Conservation (phyloP, 2,329 filamentous ascomycete species). For the Cladobotryum mycophilum region DNA sequence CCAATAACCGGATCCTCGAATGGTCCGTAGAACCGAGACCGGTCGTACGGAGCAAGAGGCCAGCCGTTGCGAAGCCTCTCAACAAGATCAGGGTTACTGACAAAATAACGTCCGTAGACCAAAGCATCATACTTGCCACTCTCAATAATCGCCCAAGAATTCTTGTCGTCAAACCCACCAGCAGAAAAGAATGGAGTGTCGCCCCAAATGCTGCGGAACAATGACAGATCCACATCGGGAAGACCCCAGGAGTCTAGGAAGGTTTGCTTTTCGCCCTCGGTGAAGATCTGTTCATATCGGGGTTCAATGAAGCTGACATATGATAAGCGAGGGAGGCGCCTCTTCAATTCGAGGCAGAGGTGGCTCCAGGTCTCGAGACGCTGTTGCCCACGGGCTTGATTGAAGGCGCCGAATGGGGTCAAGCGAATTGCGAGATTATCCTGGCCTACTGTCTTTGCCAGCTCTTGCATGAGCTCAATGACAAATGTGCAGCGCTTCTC, state of each 20-base stretch:
- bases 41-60: slow-evolving; percentile 36
- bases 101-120: slow-evolving; percentile 41
- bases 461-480: slow-evolving; percentile 44
- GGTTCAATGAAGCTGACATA: slow-evolving; percentile 53
- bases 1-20: slow-evolving; percentile 28
- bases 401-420: slow-evolving; percentile 45
- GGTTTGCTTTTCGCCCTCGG: slow-evolving; percentile 40
- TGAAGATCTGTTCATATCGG: slow-evolving; percentile 47
- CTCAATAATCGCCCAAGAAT: slow-evolving; percentile 38
- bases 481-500: slow-evolving; percentile 42
- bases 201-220: slow-evolving; percentile 45
- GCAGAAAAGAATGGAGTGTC: slow-evolving; percentile 49
- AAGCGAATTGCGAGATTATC: slow-evolving; percentile 40
- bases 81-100: slow-evolving; percentile 43
- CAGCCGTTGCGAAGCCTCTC: slow-evolving; percentile 34
- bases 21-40: slow-evolving; percentile 38
- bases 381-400: slow-evolving; percentile 44
- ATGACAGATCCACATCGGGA: slow-evolving; percentile 35
- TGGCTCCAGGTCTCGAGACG: slow-evolving; percentile 47
- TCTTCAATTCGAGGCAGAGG: slow-evolving; percentile 43
- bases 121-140: slow-evolving; percentile 42
- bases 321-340: slow-evolving; percentile 34
- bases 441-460: slow-evolving; percentile 38
- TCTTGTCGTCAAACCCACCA: slow-evolving; percentile 47
- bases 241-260: slow-evolving; percentile 44